Conservation (phyloP, 345 rosid species). For the Eucalyptus rudis region DNA sequence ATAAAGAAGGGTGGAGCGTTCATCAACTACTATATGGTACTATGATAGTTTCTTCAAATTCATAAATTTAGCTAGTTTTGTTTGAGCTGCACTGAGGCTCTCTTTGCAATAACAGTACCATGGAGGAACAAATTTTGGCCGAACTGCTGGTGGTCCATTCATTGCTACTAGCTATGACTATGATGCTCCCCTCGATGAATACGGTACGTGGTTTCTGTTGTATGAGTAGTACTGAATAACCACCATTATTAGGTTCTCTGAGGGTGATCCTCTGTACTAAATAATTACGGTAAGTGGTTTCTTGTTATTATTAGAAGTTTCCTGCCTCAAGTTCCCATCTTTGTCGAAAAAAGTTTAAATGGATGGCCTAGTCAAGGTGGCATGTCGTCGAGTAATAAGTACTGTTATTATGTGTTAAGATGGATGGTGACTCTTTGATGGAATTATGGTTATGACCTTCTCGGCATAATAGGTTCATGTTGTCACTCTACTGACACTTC, state of each 20-base stretch:
- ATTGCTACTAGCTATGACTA: conserved; percentile 97
- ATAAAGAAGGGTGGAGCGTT: conserved; percentile 96
- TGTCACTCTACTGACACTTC: not conserved
- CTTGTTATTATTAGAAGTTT: not conserved
- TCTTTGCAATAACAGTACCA: conserved; percentile 56
- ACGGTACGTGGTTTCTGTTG: conserved; percentile 38
- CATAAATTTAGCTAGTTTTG: not conserved
- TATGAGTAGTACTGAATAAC: not conserved
- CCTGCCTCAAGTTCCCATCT: not conserved
- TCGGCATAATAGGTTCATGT: not conserved
- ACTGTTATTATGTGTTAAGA: not conserved
- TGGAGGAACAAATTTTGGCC: conserved; percentile 98
- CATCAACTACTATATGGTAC: conserved; percentile 94
- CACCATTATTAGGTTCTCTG: not conserved
- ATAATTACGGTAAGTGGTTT: not conserved
- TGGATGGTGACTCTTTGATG: not conserved
- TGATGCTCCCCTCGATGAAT: conserved; percentile 96
- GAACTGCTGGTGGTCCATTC: conserved; percentile 99
- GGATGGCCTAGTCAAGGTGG: not conserved
- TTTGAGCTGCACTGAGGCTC: not conserved
- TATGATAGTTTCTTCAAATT: not conserved
- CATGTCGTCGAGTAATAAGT: not conserved
- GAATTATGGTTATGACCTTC: not conserved
- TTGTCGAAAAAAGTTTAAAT: not conserved
- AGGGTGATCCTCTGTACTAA: not conserved